phyloP scores from a whole-genome alignment of 2,329 filamentous ascomycete genomes.

The Nannizziopsis barbatae region DNA sequence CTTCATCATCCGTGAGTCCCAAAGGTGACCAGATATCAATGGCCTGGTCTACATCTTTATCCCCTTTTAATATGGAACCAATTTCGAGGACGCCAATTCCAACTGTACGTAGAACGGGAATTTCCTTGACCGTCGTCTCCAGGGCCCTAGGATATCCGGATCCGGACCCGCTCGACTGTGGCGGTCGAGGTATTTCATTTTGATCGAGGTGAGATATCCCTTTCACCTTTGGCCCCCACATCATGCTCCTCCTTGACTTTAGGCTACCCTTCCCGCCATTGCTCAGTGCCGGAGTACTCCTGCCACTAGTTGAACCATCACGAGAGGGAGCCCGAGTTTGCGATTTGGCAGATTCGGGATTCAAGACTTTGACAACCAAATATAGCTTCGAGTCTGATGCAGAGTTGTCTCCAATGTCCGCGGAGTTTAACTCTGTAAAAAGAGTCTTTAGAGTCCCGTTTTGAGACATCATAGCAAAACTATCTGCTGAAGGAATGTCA shows the following conservation, averaged over 20 bases:
- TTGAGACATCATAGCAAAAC: slow-evolving; percentile 53
- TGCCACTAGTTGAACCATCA: slow-evolving; percentile 25
- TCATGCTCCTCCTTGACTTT: slow-evolving; percentile 35
- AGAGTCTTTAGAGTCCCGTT: slow-evolving; percentile 67
- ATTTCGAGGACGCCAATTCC: slow-evolving; percentile 69
- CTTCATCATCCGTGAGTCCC: slow-evolving; percentile 45
- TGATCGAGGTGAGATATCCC: slow-evolving; percentile 23
- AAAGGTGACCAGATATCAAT: slow-evolving; percentile 65
- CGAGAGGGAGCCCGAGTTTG: slow-evolving; percentile 26
- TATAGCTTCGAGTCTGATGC: slow-evolving; percentile 61
- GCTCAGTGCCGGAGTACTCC: slow-evolving; percentile 21
- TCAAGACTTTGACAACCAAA: slow-evolving; percentile 69
- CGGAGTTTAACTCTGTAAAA: slow-evolving; percentile 72
- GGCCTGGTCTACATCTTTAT: slow-evolving; percentile 61
- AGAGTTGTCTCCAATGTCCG: slow-evolving; percentile 57
- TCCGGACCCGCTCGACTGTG: slow-evolving; percentile 23
- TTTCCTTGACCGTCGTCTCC: slow-evolving; percentile 25
- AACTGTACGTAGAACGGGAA: slow-evolving; percentile 52
- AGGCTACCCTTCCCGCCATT: slow-evolving; percentile 28
- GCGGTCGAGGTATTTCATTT: slow-evolving; percentile 20
- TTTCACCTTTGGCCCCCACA: slow-evolving; percentile 32
- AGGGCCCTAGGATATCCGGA: slow-evolving; percentile 19
- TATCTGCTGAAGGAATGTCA: slow-evolving; percentile 63
- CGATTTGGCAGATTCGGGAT: slow-evolving; percentile 40
- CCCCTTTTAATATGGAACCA: slow-evolving; percentile 60